Evolutionary conservation across 176 grass and related monocot genomes (phyloP).

Genomic region (Oryza meridionalis): DNA sequence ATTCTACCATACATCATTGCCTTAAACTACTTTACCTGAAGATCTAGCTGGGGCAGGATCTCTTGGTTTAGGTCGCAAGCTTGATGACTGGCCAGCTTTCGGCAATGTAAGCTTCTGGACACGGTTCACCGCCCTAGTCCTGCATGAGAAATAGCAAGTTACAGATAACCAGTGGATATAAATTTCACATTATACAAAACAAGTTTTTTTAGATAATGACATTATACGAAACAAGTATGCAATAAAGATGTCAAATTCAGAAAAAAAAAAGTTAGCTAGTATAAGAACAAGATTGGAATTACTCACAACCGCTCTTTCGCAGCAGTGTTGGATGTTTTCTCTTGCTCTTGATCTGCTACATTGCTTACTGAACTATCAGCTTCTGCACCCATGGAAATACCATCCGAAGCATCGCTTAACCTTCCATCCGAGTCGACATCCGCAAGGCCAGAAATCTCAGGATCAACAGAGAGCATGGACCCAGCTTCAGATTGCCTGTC

Average conservation of each 20-base stretch:
- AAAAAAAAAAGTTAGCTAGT: slow-evolving; percentile 32
- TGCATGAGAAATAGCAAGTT: slow-evolving; percentile 37
- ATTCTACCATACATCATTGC: slow-evolving; percentile 7
- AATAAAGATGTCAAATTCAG: slow-evolving; percentile 8
- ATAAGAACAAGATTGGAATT: slow-evolving; percentile 14
- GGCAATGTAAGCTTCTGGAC: slow-evolving; percentile 65
- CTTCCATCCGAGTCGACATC: slow-evolving; percentile 73
- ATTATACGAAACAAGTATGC: background rate
- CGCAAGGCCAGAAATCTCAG: slow-evolving; percentile 55
- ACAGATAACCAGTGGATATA: background rate
- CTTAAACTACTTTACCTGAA: slow-evolving; percentile 51
- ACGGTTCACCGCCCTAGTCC: slow-evolving; percentile 55
- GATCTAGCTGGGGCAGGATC: slow-evolving; percentile 62
- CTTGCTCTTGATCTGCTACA: slow-evolving; percentile 55
- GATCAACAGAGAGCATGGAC: slow-evolving; percentile 56
- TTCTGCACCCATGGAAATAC: slow-evolving; percentile 60
- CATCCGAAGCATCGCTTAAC: slow-evolving; percentile 82
- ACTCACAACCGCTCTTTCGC: slow-evolving; percentile 76
- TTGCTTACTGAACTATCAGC: slow-evolving; percentile 66
- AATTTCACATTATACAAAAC: slow-evolving; percentile 1
- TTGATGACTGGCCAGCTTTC: slow-evolving; percentile 53
- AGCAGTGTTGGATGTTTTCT: slow-evolving; percentile 42
- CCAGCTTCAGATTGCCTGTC: slow-evolving; percentile 74
- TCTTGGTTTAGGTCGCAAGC: slow-evolving; percentile 64
- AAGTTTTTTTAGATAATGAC: background rate